Evolutionary conservation across 176 grass and related monocot species (phyloP), one percentile per base, ranked within the genome.

Genomic region (Avena eriantha): DNA sequence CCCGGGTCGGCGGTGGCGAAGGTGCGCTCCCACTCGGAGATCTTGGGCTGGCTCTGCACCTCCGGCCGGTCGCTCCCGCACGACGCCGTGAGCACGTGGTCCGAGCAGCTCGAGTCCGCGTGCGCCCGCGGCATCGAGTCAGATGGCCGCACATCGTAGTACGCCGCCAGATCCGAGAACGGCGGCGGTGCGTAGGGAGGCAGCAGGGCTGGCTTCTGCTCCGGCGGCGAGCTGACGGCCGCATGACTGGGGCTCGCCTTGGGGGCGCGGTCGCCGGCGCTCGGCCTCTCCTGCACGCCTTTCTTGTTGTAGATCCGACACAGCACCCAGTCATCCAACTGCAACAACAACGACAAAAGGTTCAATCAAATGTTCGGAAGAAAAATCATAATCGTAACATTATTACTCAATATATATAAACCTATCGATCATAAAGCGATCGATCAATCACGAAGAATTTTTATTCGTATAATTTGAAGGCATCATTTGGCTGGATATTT

Each of bases 271-370:
- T 54, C 73, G 2, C 53, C 49, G 49, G 23, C 13, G 34, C 16
- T 11, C 31, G 81, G 77, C 81, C 21, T 76, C 69, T 89, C 89
- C 34, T 17, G 13, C 7, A 17, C 49, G 70, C 90, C 86, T 39
- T 95, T 95, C 86, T 95, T 95, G 72, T 95, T 92, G 88, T 95
- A 95, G 77, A 95, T 95, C 12, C 93, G 90, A 80, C 93, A 95
- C 56, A 95, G 76, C 39, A 95, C 93, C 93, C 93, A 95, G 26
- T 95, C 93, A 74, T 95, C 93, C 76, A 95, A 48, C 93, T 95
- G 86, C n/a, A 81, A 1, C n/a, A 81, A 1, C 16, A 61, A 0
- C 22, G 13, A 11, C 11, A 3, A 3, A 29, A 26, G 22, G 23
- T 26, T 74, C 71, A 15, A 74, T 26, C 71, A 22, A 74, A 49